Conservation (phyloP, 352 stramenopile genomes). For the Phytopythium chamaehyphon region DNA sequence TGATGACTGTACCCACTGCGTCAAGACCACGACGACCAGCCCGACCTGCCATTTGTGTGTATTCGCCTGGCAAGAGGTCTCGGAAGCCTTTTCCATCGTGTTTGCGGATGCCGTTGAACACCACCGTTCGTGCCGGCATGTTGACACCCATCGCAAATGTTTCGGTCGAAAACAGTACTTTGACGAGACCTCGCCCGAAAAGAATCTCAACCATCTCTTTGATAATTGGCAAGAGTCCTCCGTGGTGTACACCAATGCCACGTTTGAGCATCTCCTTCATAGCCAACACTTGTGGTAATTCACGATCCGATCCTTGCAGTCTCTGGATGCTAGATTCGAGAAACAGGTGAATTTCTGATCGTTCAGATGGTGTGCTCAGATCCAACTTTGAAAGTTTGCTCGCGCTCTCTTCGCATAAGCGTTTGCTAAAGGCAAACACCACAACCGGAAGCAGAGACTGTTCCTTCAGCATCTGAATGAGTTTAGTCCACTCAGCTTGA, state of each 20-base stretch:
- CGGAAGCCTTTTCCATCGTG: conserved; percentile 95
- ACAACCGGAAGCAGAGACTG: conserved; percentile 94
- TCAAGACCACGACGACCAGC: conserved; percentile 97
- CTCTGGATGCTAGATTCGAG: conserved; percentile 71
- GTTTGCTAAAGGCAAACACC: conserved; percentile 92
- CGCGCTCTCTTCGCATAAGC: conserved; percentile 77
- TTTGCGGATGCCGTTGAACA: conserved; percentile 98
- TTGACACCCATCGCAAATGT: conserved; percentile 99
- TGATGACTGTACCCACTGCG: conserved; percentile 95
- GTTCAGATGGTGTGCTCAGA: conserved; percentile 62
- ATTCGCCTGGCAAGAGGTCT: conserved; percentile 86
- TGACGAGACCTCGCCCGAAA: conserved; percentile 96
- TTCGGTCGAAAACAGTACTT: conserved; percentile 98
- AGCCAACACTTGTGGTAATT: conserved; percentile 97
- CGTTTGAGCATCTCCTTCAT: conserved; percentile 96
- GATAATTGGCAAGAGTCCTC: conserved; percentile 96
- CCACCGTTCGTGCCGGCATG: conserved; percentile 96
- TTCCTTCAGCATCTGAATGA: conserved; percentile 84
- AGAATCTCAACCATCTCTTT: conserved; percentile 99
- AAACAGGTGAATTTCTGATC: conserved; percentile 83
- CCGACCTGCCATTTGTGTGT: conserved; percentile 97
- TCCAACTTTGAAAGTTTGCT: conserved; percentile 74
- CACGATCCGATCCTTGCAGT: conserved; percentile 93
- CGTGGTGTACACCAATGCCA: conserved; percentile 97
- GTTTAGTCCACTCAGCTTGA: conserved; percentile 86